Evolutionary conservation across 2,329 filamentous ascomycete genomes (phyloP).

Genomic region (Didymella pomorum): DNA sequence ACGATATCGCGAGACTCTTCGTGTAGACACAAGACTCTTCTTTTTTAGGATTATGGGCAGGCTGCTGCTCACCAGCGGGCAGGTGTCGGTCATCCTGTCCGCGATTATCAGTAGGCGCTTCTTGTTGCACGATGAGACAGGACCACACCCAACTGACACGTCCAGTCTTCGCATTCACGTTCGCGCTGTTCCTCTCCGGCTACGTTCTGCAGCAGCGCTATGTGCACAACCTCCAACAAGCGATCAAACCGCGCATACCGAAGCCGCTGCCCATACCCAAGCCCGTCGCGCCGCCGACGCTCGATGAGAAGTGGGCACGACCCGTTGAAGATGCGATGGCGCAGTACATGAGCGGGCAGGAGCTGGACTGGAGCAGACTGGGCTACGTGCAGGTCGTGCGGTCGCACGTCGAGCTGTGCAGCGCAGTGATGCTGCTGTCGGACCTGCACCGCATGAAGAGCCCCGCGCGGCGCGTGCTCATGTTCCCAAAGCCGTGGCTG

Average conservation of each 20-base stretch:
- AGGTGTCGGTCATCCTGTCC: conserved; percentile 74
- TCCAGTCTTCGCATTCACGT: conserved; percentile 75
- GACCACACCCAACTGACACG: not conserved
- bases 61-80: conserved; percentile 71
- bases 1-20: too few species aligned
- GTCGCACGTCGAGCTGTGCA: conserved; percentile 58
- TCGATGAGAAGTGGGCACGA: conserved; percentile 50
- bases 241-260: conserved; percentile 67
- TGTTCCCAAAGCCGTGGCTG: conserved; percentile 55
- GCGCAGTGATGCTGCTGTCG: conserved; percentile 59
- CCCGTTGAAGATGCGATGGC: conserved; percentile 44
- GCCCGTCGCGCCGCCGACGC: conserved; percentile 45
- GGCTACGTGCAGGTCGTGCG: conserved; percentile 59
- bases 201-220: conserved; percentile 89
- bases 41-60: conserved; percentile 38
- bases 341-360: conserved; percentile 45
- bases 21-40: too few species aligned
- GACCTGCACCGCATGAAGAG: conserved; percentile 56
- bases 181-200: conserved; percentile 84
- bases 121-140: too few species aligned
- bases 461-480: conserved; percentile 55
- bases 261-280: conserved; percentile 47
- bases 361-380: conserved; percentile 56
- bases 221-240: conserved; percentile 76
- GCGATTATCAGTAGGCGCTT: conserved; percentile 65